Evolutionary conservation across 768 basidiomycete species (phyloP).

Genomic region (Mycena capillaripes): DNA sequence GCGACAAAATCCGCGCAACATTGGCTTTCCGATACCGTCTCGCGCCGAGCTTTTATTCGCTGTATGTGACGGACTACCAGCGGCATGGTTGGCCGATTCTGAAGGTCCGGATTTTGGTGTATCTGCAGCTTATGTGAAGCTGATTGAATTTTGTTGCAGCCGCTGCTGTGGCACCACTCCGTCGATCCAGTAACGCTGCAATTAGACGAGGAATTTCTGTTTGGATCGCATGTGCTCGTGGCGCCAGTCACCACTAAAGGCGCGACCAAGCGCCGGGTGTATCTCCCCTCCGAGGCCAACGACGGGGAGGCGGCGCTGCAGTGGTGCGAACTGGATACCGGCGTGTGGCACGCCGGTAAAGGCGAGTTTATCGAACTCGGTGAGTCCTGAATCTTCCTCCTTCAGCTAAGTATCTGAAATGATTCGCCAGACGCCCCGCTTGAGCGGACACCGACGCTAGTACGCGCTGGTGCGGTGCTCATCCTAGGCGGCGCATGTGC

Average conservation of each 20-base stretch:
- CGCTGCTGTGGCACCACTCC: constrained; percentile 36
- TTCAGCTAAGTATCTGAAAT: not conserved
- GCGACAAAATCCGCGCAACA: constrained; percentile 24
- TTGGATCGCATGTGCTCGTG: constrained; percentile 37
- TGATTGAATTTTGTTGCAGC: constrained; percentile 21
- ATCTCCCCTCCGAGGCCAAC: constrained; percentile 33
- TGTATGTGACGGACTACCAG: constrained; percentile 37
- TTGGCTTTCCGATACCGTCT: constrained; percentile 36
- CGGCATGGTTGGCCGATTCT: constrained; percentile 36
- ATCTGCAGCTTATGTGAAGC: too few relatives aligned
- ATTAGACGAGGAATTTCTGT: constrained; percentile 37
- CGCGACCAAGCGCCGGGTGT: constrained; percentile 34
- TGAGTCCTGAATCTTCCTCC: not conserved
- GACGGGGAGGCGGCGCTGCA: constrained; percentile 28
- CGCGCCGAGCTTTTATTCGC: constrained; percentile 36
- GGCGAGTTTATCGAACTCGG: constrained; percentile 33
- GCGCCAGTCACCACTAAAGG: constrained; percentile 36
- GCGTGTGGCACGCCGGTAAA: constrained; percentile 35
- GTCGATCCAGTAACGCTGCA: constrained; percentile 34
- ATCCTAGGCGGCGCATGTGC: constrained; percentile 32
- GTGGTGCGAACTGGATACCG: constrained; percentile 38
- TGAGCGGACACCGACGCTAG: constrained; percentile 30
- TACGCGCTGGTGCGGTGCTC: constrained; percentile 27
- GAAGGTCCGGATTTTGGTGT: constrained; percentile 10
- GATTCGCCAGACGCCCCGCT: constrained; percentile 25